phyloP scores from a whole-genome alignment of 2,329 filamentous ascomycete genomes.

The Fusarium robinianum region DNA sequence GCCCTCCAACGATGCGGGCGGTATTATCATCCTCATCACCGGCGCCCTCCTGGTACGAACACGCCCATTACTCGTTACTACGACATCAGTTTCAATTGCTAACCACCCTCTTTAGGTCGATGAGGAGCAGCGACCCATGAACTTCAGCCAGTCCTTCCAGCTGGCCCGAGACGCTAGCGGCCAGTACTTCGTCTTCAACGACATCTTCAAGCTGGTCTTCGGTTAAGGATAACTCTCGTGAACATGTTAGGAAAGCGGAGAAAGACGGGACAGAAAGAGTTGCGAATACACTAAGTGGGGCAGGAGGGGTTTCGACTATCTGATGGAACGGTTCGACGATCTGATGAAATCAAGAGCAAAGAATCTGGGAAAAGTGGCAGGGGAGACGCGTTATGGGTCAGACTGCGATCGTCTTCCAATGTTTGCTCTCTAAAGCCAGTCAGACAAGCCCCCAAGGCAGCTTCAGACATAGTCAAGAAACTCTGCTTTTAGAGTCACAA shows the following conservation, averaged over 20 bases:
- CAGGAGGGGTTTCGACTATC: constrained; percentile 11
- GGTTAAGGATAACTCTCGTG: constrained; percentile 44
- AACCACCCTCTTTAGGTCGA: constrained; percentile 66
- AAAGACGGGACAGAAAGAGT: constrained; percentile 8
- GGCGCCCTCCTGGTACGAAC: constrained; percentile 78
- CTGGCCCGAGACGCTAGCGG: constrained; percentile 70
- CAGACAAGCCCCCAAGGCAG: constrained; percentile 2
- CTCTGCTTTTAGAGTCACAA: constrained; percentile 7
- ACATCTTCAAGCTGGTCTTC: constrained; percentile 91
- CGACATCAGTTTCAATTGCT: constrained; percentile 8
- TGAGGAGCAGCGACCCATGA: constrained; percentile 84
- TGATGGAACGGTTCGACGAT: constrained; percentile 26
- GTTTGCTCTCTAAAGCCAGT: not conserved
- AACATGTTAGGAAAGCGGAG: not conserved
- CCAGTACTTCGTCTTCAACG: constrained; percentile 88
- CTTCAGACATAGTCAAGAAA: constrained; percentile 7
- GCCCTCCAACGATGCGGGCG: constrained; percentile 66
- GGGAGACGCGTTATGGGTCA: constrained; percentile 11
- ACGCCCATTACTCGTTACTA: not conserved
- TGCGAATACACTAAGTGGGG: constrained; percentile 22
- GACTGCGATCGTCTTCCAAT: constrained; percentile 10
- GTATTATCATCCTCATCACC: constrained; percentile 86
- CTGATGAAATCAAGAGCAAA: constrained; percentile 30
- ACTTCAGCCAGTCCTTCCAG: constrained; percentile 89
- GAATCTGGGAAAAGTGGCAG: constrained; percentile 5